Evolutionary conservation across 225 moss, liverwort and hornwort genomes (phyloP).

Genomic region (Sphagnum tenellum): DNA sequence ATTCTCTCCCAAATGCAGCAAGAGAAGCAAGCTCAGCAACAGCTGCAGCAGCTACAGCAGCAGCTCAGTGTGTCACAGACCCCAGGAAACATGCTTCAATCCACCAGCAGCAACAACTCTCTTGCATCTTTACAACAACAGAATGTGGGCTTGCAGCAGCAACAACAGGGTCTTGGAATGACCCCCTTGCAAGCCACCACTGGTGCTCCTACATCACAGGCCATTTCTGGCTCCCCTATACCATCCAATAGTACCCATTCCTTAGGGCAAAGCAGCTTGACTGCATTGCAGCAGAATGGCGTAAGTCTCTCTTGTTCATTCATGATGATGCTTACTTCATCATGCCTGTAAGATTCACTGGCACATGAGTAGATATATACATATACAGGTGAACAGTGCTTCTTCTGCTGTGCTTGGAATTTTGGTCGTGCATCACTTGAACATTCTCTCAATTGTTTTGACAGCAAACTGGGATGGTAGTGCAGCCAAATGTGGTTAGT

Average conservation of each 20-base stretch:
- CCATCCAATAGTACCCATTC: slow-evolving; percentile 47
- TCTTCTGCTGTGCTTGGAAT: too few relatives aligned
- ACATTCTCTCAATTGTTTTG: too few relatives aligned
- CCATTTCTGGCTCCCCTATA: slow-evolving; percentile 19
- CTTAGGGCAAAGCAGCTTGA: slow-evolving; percentile 24
- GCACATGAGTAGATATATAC: too few relatives aligned
- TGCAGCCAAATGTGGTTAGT: too few relatives aligned
- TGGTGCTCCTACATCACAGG: slow-evolving; percentile 20
- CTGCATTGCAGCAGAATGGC: too few relatives aligned
- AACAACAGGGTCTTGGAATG: slow-evolving; percentile 17
- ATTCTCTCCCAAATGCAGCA: slow-evolving; percentile 6
- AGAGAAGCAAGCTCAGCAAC: slow-evolving; percentile 19
- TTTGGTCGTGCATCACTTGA: too few relatives aligned
- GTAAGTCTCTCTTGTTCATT: too few relatives aligned
- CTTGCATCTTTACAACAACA: slow-evolving; percentile 38
- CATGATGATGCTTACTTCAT: too few relatives aligned
- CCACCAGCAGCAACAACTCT: slow-evolving; percentile 21
- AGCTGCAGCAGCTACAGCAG: slow-evolving; percentile 7
- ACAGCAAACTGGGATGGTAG: too few relatives aligned
- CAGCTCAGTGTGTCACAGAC: slow-evolving; percentile 52
- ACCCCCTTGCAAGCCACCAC: slow-evolving; percentile 39
- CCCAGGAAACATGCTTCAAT: slow-evolving; percentile 50
- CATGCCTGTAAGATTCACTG: too few relatives aligned
- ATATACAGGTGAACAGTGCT: too few relatives aligned
- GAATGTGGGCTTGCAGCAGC: slow-evolving; percentile 20